Percentiles rank a stretch among this genome's conserved stretches.
These are phyloP conservation scores for Sporothrix variecibatus DNA, from an alignment of 2,329 filamentous ascomycete genomes.

Conservation along the genomic window DNA sequence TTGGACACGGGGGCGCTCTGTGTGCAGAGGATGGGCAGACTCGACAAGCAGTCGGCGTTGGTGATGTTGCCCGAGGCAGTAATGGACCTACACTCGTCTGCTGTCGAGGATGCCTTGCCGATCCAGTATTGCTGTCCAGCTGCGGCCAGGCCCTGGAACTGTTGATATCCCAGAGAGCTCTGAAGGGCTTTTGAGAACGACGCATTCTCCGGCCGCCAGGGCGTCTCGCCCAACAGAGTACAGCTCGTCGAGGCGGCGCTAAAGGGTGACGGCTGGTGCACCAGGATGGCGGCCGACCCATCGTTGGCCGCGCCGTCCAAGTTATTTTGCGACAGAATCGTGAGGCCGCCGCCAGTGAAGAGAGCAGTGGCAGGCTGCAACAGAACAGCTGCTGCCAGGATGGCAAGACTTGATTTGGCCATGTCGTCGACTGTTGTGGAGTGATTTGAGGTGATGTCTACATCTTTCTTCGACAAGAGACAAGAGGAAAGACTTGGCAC, in stretches of 20 bases:
- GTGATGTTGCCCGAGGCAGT: slow-evolving; percentile 41
- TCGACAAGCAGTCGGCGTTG: slow-evolving; percentile 37
- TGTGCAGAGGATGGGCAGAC: slow-evolving; percentile 38
- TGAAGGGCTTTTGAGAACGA: slow-evolving; percentile 32
- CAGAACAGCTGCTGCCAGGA: background rate
- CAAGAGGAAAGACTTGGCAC: background rate
- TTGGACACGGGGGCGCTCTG: slow-evolving; percentile 37
- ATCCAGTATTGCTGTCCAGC: slow-evolving; percentile 35
- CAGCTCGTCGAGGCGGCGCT: slow-evolving; percentile 22
- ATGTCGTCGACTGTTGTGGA: background rate
- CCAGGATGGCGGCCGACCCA: slow-evolving; percentile 28
- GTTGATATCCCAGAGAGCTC: slow-evolving; percentile 33
- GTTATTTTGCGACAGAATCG: slow-evolving; percentile 22
- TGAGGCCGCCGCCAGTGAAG: slow-evolving; percentile 20
- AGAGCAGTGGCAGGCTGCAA: background rate
- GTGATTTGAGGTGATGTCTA: too few species aligned
- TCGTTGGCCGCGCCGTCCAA: slow-evolving; percentile 21
- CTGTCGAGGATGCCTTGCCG: slow-evolving; percentile 23
- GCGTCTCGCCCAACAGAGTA: slow-evolving; percentile 27
- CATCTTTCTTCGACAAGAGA: too few species aligned
- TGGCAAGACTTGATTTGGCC: background rate
- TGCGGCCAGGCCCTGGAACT: slow-evolving; percentile 30
- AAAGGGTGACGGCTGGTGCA: slow-evolving; percentile 27
- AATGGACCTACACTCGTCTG: slow-evolving; percentile 33
- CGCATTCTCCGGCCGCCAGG: slow-evolving; percentile 33